Evolutionary conservation across 768 basidiomycete species (phyloP).

Genomic region (Neoboletus brunneissimus): DNA sequence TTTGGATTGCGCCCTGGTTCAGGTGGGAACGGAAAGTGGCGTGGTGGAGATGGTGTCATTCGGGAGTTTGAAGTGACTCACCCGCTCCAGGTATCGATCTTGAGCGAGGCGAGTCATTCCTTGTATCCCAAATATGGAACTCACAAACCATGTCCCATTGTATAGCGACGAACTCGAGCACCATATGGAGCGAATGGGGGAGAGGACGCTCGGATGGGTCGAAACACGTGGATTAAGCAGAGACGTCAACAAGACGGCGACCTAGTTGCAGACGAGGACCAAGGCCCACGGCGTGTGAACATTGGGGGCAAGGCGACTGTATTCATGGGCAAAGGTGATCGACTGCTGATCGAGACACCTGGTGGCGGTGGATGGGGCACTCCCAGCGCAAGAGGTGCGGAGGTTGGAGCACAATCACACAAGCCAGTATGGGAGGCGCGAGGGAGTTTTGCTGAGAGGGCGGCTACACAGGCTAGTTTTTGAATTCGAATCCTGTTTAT

Average conservation of each 20-base stretch:
- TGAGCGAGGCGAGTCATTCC: conserved; percentile 63
- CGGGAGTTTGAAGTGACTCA: conserved; percentile 82
- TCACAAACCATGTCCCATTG: background rate
- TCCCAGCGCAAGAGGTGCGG: conserved; percentile 12
- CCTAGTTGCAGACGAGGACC: conserved; percentile 37
- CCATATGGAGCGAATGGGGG: conserved; percentile 89
- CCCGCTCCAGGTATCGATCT: conserved; percentile 81
- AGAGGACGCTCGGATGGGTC: conserved; percentile 62
- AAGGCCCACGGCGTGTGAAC: conserved; percentile 62
- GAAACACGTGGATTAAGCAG: conserved; percentile 86
- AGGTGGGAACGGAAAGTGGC: conserved; percentile 68
- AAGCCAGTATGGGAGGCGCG: conserved; percentile 59
- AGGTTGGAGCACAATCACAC: conserved; percentile 29
- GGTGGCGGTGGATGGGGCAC: conserved; percentile 88
- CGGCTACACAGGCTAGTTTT: conserved; percentile 61
- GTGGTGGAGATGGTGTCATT: conserved; percentile 81
- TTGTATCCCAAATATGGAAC: background rate
- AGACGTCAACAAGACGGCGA: conserved; percentile 68
- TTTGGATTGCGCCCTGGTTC: conserved; percentile 74
- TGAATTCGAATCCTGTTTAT: conserved; percentile 21
- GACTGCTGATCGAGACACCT: conserved; percentile 79
- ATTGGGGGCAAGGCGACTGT: conserved; percentile 88
- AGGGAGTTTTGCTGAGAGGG: conserved; percentile 64
- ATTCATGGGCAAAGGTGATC: conserved; percentile 86
- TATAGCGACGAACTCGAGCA: conserved; percentile 74